phyloP scores from a whole-genome alignment of 129 eudicot genomes.

The Heracleum sosnowskyi region DNA sequence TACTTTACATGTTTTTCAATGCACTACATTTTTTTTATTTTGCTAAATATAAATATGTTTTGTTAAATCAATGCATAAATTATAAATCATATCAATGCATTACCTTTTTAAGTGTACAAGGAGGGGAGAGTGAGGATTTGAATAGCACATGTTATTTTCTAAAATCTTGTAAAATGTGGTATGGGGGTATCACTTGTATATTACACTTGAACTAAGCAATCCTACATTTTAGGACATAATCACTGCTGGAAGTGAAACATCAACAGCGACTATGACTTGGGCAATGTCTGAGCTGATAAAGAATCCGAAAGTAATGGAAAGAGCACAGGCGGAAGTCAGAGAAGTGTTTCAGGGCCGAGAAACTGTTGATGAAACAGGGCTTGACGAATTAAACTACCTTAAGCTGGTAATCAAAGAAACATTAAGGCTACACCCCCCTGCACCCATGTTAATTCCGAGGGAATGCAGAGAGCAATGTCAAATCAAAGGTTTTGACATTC shows the following conservation, averaged over 20 bases:
- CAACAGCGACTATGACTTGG: conserved; percentile 7
- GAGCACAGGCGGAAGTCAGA: conserved; percentile 45
- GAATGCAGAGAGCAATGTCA: conserved; percentile 38
- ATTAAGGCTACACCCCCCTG: conserved; percentile 41
- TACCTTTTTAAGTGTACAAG: background rate
- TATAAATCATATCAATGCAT: background rate
- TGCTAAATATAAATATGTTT: background rate
- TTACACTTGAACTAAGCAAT: background rate
- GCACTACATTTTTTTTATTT: background rate
- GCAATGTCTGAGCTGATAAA: conserved; percentile 32
- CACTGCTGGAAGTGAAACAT: conserved; percentile 16
- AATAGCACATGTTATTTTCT: background rate
- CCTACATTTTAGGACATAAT: conserved; percentile 4
- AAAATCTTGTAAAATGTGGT: background rate
- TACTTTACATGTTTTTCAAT: background rate
- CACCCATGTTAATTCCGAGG: conserved; percentile 48
- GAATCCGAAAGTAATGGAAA: conserved; percentile 31
- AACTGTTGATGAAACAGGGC: conserved; percentile 20
- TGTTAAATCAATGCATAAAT: background rate
- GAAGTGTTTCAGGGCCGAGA: conserved; percentile 22
- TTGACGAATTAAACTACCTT: conserved; percentile 25
- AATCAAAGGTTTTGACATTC: conserved; percentile 39
- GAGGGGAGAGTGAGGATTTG: background rate
- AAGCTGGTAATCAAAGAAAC: conserved; percentile 44
- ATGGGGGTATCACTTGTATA: background rate